Evolutionary conservation across 768 basidiomycete genomes (phyloP), one percentile per base, ranked within the genome.

Genomic region (Exidia glandulosa): DNA sequence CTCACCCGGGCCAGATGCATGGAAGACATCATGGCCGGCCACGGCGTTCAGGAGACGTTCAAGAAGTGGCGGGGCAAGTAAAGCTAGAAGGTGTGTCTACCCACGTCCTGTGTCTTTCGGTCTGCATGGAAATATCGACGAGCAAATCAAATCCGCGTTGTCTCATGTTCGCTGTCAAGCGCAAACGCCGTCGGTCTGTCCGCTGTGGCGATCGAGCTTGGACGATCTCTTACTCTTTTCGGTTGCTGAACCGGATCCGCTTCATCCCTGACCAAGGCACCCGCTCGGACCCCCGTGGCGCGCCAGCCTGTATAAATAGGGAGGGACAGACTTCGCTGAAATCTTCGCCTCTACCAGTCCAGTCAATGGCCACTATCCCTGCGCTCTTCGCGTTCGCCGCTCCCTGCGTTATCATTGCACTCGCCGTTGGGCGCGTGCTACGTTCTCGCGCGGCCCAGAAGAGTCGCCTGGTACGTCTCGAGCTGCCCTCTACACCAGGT

Each of bases 21-120:
- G 77, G 70, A 72, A 60, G 94, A 94, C 66, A 87, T 96, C 63
- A 76, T 75, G 61, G 81, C 78, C 27, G 93, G 94, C 2, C 80
- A 80, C 61, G 84, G 88, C 12, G 78, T 95, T 3, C 79, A 84
- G 64, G 83, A 81, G 55, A 83, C 88, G n/a, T 94, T 95, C 76
- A 83, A 80, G 69, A 72, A 81, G 61, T 85, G 90, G 67, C 76
- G 93, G 68, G 85, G 86, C 37, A n/a, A n/a, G n/a, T n/a, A n/a
- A n/a, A n/a, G n/a, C n/a, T n/a, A n/a, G n/a, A n/a, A 77, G 72
- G 66, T 73, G 68, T 41, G 7, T 14, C 13, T 58, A 58, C 10
- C 36, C 36, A 37, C 36, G 19, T 37, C 36, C 19, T 37, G 19
- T 37, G 10, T 9, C 36, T 37, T 37, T 37, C 19, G 9, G 10